Percentiles rank a stretch among this genome's conserved stretches.
Evolutionary conservation across 768 basidiomycete species (phyloP).

Genomic region (Phaffia tasmanica): DNA sequence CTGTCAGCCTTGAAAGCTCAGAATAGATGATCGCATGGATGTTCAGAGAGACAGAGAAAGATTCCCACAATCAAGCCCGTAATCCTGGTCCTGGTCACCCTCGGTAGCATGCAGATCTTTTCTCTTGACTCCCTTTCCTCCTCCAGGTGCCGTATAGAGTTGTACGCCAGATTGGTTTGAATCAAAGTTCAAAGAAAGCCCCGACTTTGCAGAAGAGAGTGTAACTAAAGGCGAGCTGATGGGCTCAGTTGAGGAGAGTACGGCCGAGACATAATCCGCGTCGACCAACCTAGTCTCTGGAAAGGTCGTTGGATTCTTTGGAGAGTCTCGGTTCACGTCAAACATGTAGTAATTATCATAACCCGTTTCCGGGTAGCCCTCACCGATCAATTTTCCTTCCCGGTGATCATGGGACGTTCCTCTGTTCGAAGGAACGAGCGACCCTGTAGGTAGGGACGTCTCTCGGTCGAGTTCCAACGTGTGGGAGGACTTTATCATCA

Average conservation of each 20-base stretch:
- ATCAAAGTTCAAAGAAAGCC: constrained; percentile 11
- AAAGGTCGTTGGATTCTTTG: constrained; percentile 5
- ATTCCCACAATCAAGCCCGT: not conserved
- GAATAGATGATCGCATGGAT: too few species aligned
- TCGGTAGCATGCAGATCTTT: too few species aligned
- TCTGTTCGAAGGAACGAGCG: constrained; percentile 7
- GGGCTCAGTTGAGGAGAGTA: not conserved
- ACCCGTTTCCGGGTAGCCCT: constrained; percentile 19
- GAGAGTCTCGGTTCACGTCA: constrained; percentile 5
- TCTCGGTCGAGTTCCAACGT: constrained; percentile 18
- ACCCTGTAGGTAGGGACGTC: constrained; percentile 19
- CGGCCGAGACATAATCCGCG: not conserved
- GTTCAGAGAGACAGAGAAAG: not conserved
- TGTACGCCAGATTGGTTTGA: constrained; percentile 25
- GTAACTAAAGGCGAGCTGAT: constrained; percentile 7
- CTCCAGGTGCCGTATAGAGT: constrained; percentile 11
- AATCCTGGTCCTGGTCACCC: not conserved
- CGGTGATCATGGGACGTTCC: constrained; percentile 22
- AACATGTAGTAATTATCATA: constrained; percentile 26
- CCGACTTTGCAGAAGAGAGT: constrained; percentile 16
- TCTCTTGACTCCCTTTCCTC: too few species aligned
- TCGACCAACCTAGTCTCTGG: not conserved
- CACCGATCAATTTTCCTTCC: constrained; percentile 16
- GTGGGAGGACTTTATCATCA: constrained; percentile 21
- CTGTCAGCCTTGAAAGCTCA: too few species aligned